Percentiles rank a stretch among this genome's conserved stretches.
These are phyloP conservation scores for Chrysochromulina parva DNA, from an alignment of 78 protist species.

Conservation along the genomic window DNA sequence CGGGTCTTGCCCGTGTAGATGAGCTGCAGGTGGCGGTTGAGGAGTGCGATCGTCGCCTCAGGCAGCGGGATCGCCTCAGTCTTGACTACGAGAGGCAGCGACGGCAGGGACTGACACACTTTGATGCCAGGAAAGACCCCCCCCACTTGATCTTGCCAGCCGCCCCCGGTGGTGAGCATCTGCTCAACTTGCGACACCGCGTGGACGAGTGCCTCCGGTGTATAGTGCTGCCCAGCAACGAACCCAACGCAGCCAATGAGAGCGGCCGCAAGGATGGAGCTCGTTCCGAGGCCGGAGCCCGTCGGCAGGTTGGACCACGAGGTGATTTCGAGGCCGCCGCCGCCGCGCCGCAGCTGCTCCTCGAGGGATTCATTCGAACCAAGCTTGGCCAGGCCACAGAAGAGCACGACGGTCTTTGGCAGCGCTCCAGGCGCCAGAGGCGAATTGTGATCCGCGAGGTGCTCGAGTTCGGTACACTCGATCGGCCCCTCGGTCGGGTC, in stretches of 20 bases:
- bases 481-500: neutral
- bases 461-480: neutral
- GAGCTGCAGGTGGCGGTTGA: slow-evolving; percentile 38
- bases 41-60: neutral
- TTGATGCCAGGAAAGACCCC: slow-evolving; percentile 69
- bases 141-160: slow-evolving; percentile 82
- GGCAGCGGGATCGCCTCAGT: neutral
- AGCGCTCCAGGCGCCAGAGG: slow-evolving; percentile 40
- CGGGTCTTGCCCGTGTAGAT: slow-evolving; percentile 71
- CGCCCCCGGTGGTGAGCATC: slow-evolving; percentile 78
- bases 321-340: slow-evolving; percentile 66
- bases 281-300: slow-evolving; percentile 67
- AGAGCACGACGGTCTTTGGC: slow-evolving; percentile 4
- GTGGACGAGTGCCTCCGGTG: slow-evolving; percentile 13
- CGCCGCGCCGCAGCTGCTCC: slow-evolving; percentile 11
- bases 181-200: slow-evolving; percentile 67
- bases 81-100: neutral
- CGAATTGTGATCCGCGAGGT: neutral
- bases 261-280: slow-evolving; percentile 60
- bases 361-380: neutral
- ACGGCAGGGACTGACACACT: neutral
- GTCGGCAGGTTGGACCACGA: slow-evolving; percentile 46
- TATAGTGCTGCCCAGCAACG: neutral
- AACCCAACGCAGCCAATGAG: slow-evolving; percentile 39
- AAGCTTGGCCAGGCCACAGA: neutral